phyloP scores from a whole-genome alignment of 2,329 filamentous ascomycete species.

The Pseudopithomyces maydicus region DNA sequence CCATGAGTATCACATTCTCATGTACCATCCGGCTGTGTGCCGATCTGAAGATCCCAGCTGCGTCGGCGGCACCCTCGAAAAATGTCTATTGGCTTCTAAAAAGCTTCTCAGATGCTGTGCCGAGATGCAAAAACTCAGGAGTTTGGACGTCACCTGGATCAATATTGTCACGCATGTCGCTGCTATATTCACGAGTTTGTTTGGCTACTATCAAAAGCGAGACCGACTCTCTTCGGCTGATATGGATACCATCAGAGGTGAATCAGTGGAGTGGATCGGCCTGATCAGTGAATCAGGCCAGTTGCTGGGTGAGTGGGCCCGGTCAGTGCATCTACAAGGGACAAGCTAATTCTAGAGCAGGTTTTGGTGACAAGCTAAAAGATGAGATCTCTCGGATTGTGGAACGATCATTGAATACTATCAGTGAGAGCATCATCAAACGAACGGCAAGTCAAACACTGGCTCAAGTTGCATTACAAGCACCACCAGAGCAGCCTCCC shows the following conservation, averaged over 20 bases:
- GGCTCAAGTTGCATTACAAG: slow-evolving; percentile 42
- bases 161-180: slow-evolving; percentile 73
- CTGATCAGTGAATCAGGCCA: slow-evolving; percentile 70
- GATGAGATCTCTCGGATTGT: slow-evolving; percentile 56
- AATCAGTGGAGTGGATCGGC: slow-evolving; percentile 72
- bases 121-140: slow-evolving; percentile 66
- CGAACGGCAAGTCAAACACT: slow-evolving; percentile 52
- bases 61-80: slow-evolving; percentile 57
- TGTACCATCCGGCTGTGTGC: slow-evolving; percentile 60
- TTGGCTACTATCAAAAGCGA: slow-evolving; percentile 70
- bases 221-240: slow-evolving; percentile 64
- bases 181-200: slow-evolving; percentile 74
- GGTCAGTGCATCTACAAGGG: no score
- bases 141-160: slow-evolving; percentile 79
- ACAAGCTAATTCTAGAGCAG: slow-evolving; percentile 32
- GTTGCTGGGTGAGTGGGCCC: slow-evolving; percentile 65
- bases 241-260: slow-evolving; percentile 63
- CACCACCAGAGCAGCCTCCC: slow-evolving; percentile 27
- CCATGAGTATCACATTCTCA: slow-evolving; percentile 55
- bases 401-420: slow-evolving; percentile 53
- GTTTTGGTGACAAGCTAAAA: slow-evolving; percentile 54
- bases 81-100: slow-evolving; percentile 69
- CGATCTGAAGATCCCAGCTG: slow-evolving; percentile 62
- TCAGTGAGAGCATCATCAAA: slow-evolving; percentile 52
- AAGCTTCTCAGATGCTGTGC: slow-evolving; percentile 67